These are phyloP conservation scores for Trichoderma sp. DNA, from an alignment of 2,329 filamentous ascomycete species.

Conservation along the genomic window DNA sequence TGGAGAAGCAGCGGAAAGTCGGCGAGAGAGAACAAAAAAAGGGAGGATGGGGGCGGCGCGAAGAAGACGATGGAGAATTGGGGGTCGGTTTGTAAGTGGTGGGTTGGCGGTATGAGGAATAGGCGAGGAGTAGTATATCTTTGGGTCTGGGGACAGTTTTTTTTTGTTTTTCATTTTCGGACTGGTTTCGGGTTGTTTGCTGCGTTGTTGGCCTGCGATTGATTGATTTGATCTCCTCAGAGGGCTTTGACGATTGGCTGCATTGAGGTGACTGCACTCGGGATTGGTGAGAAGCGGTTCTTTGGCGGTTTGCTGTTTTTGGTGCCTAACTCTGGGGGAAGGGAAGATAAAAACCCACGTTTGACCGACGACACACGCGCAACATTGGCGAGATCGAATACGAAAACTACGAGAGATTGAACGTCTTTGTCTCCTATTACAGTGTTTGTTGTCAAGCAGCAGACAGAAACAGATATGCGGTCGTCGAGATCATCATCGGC, in stretches of 20 bases:
- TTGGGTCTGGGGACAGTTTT: not conserved
- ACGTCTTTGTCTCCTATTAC: not conserved
- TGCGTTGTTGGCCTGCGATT: slow-evolving; percentile 10
- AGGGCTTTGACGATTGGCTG: not conserved
- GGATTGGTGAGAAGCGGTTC: slow-evolving; percentile 3
- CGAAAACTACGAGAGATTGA: not conserved
- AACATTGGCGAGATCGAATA: not conserved
- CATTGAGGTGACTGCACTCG: not conserved
- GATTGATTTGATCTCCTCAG: not conserved
- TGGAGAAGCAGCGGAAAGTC: not conserved
- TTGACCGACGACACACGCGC: not conserved
- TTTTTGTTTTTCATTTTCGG: not conserved
- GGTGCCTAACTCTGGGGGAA: slow-evolving; percentile 12
- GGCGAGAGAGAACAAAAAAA: not conserved
- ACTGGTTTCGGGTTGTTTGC: not conserved
- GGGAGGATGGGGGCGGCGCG: not conserved
- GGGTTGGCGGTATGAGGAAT: not conserved
- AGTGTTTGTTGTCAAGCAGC: not conserved
- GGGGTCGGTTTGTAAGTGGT: not conserved
- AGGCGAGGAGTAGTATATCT: not conserved
- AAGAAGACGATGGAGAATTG: not conserved
- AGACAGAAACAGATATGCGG: not conserved
- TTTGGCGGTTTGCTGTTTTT: not conserved
- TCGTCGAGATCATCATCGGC: slow-evolving; percentile 14
- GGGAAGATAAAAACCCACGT: not conserved